These are phyloP conservation scores for Eragrostis curvula DNA, from an alignment of 176 grass and related monocot genomes.

Conservation along the genomic window DNA sequence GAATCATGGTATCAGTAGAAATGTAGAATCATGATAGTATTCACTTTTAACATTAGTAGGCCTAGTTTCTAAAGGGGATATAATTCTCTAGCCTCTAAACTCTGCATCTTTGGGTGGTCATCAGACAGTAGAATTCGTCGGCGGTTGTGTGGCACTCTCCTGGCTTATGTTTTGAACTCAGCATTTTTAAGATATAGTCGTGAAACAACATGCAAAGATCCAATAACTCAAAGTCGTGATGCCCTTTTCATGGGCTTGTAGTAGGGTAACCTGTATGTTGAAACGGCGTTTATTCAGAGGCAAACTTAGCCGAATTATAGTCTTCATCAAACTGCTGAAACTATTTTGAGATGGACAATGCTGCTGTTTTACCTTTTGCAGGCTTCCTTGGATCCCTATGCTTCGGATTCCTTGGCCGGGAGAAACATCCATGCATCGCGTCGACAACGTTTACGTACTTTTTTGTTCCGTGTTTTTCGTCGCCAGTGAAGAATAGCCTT, in stretches of 20 bases:
- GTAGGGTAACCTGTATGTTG: no score
- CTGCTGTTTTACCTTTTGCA: slow-evolving; percentile 14
- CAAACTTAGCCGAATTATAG: background rate
- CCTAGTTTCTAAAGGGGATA: background rate
- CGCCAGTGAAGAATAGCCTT: slow-evolving; percentile 33
- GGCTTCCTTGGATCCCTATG: slow-evolving; percentile 44
- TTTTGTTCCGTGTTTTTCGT: slow-evolving; percentile 25
- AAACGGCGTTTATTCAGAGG: background rate
- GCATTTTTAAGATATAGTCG: no score
- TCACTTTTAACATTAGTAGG: background rate
- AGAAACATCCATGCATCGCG: slow-evolving; percentile 43
- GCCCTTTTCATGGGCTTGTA: no score
- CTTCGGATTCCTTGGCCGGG: slow-evolving; percentile 45
- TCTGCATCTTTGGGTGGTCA: background rate
- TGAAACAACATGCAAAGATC: no score
- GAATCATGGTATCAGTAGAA: background rate
- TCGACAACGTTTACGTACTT: slow-evolving; percentile 18
- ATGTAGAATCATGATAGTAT: no score
- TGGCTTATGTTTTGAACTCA: background rate
- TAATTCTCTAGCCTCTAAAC: background rate
- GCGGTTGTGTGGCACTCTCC: background rate
- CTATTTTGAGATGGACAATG: background rate
- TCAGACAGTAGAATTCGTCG: background rate
- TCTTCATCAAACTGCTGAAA: background rate
- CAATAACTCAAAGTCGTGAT: no score